Evolutionary conservation across 805 yeast genomes (phyloP), one percentile per base, ranked within the genome.

Genomic region (Candida montana): DNA sequence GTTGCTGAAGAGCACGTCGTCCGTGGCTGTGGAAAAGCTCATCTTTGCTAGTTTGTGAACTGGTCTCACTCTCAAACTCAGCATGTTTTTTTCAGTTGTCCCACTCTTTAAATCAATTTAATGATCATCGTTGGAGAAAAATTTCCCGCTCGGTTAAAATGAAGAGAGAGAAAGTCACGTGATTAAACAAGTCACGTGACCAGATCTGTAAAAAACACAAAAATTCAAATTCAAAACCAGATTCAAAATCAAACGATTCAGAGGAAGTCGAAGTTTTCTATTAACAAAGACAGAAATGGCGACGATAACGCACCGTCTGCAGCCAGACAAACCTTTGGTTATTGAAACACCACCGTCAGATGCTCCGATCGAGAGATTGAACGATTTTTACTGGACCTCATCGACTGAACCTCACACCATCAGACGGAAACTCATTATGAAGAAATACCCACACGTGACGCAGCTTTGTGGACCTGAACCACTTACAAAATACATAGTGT

Each of bases 391-490:
- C 65, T 85, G 95, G 91, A 88, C 96, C 1, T 74, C 76, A 40
- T 83, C 77, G 41, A 74, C 74, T 37, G 96, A 89, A 58, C 95
- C 95, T 3, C 96, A 89, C 57, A 75, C 81, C 3, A 53, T 72
- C 4, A 68, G 96, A 47, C 71, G 96, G 45, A 83, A 81, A 63
- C 72, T 70, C 44, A 89, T 89, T 42, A 64, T 89, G 53, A 74
- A 76, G 50, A 78, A 77, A 39, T 77, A 89, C 55, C 96, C 96
- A 1, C 79, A 87, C 47, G 84, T 89, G 18, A 70, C 82, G 18
- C 83, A 83, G 58, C 71, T 89, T 19, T 81, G 85, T 37, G 96
- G 96, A 5, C 85, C 78, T 46, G 97, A 89, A 60, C 95, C 96
- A 1, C 61, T 72, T 39, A 89, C 96, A 3, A 89, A 88, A 57